Conservation (phyloP, 345 rosid species). For the Erysimum cheiranthoides region DNA sequence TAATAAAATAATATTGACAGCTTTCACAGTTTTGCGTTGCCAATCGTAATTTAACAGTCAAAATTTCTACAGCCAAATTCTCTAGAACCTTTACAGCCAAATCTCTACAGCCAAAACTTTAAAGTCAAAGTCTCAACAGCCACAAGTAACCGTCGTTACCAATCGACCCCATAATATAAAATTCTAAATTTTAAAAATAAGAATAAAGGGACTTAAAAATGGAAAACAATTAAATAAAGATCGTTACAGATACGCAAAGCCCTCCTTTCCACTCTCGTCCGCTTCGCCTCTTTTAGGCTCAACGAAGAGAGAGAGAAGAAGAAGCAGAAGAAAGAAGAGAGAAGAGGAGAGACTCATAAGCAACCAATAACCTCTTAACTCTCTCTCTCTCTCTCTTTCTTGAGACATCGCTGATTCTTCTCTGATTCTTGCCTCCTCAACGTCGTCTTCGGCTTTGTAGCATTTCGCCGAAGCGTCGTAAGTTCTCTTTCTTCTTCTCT, state of each 20-base stretch:
- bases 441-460: slow-evolving; percentile 32
- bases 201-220: not conserved
- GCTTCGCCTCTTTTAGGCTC: slow-evolving; percentile 39
- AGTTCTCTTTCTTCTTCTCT: slow-evolving; percentile 18
- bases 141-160: no score
- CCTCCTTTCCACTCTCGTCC: slow-evolving; percentile 47
- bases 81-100: no score
- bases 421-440: not conserved
- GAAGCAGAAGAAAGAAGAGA: not conserved
- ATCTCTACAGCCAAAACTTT: no score
- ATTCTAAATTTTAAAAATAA: not conserved
- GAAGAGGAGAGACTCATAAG: slow-evolving; percentile 15
- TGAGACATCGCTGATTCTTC: not conserved
- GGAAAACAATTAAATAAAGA: slow-evolving; percentile 14
- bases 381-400: not conserved
- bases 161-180: no score
- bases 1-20: no score
- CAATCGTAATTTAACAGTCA: no score
- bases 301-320: slow-evolving; percentile 17
- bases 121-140: no score
- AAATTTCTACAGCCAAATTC: no score
- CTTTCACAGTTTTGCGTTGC: no score
- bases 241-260: slow-evolving; percentile 45
- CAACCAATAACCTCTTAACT: not conserved
- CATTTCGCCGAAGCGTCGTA: slow-evolving; percentile 35